Evolutionary conservation across 1,139 yeast genomes (phyloP).

Genomic region (Geotrichum carabidarum): DNA sequence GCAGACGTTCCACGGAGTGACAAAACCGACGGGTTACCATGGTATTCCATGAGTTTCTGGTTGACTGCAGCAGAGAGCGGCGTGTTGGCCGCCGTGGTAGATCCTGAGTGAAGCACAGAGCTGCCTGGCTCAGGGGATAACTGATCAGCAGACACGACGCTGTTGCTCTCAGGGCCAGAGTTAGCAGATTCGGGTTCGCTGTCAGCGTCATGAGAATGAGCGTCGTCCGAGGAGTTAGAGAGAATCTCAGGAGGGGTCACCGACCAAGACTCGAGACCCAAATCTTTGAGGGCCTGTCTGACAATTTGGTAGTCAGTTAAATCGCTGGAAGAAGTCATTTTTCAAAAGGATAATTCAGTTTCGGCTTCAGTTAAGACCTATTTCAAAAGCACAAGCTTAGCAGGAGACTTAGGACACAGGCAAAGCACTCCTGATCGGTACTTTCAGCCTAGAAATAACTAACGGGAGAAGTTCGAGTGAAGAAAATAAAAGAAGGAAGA

Average conservation of each 20-base stretch:
- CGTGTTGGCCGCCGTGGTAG: slow-evolving; percentile 16
- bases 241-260: slow-evolving; percentile 12
- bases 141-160: neutral
- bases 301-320: slow-evolving; percentile 15
- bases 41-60: neutral
- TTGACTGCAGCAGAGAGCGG: slow-evolving; percentile 9
- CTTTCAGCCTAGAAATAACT: no score
- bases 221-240: neutral
- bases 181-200: neutral
- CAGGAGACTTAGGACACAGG: no score
- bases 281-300: slow-evolving; percentile 15
- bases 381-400: no score
- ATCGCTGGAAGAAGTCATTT: slow-evolving; percentile 3
- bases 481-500: no score
- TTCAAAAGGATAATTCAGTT: neutral
- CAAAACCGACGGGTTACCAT: slow-evolving; percentile 2
- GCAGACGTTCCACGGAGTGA: neutral
- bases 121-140: neutral
- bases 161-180: neutral
- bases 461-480: no score
- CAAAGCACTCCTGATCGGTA: no score
- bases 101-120: slow-evolving; percentile 5
- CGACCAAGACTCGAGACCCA: slow-evolving; percentile 19
- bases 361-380: no score
- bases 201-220: neutral